Base-by-base conservation (phyloP, 768 basidiomycete genomes). In the Sistotremastrum suecicum region DNA sequence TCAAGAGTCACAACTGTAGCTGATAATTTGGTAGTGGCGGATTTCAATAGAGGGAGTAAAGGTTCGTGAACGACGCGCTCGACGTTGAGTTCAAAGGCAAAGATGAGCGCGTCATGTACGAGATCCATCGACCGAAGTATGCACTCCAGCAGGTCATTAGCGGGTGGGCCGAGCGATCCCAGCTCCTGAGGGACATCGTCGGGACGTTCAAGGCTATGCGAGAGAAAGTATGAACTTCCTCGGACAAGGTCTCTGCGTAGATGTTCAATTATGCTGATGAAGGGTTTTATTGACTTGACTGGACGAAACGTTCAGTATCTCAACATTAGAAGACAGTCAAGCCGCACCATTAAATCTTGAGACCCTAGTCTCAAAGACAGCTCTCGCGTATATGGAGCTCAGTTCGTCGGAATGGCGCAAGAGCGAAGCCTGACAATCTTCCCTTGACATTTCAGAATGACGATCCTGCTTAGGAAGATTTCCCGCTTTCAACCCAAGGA, bases 341-440 rank as follows among this genome's bases (percentile, higher is more conserved):
- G 12, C 11, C 4, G 42, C 9, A 72, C 71, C 61, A 41, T 63
- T 62, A 34, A 72, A 53, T 20, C 69, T 63, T 28, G 70, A 69
- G 5, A 71, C 48, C 5, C 69, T 63, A 32, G 70, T 55, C 43
- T 73, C 71, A 42, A 73, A 70, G 3, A 63, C 59, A 7, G 71
- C 69, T 48, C 68, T 68, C 3, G 64, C 64, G 49, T 71, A 71
- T 20, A 59, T 56, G 37, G 62, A 52, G 47, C 70, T 66, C 35
- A 73, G 55, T 30, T 59, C 58, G 34, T 67, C 56, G 10, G 68
- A 67, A 28, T 56, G 58, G 33, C 54, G 52, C 9, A 70, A 50
- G 4, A 71, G 53, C 5, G 63, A 51, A 8, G 38, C 44, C 10
- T 60, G 55, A 28, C 58, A 50, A 37, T 37, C 35, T 28, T 54